Evolutionary conservation across 768 basidiomycete species (phyloP), one percentile per base, ranked within the genome.

Genomic region (Suillus ampliporus): DNA sequence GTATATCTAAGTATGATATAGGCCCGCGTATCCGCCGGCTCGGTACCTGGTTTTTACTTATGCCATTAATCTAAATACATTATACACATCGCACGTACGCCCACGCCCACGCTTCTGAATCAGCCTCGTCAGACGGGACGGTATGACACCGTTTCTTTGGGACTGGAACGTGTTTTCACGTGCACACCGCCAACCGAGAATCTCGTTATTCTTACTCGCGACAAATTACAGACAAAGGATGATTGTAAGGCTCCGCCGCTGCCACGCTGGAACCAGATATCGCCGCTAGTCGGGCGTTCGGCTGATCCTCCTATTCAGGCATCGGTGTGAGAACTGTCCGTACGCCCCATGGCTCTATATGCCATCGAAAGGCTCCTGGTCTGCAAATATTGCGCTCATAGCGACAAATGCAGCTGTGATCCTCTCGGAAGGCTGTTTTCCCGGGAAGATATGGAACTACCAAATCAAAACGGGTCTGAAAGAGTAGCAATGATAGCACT

Each of bases 401-500:
- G 74, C 69, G 0, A 51, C 56, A 2, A 61, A 60, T 31, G 65
- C 72, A 19, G 0, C 54, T 52, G 1, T 26, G 14, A 37, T 21
- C 38, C 44, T 52, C 17, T 62, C 52, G 11, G 75, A 73, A 6
- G 73, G 73, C 48, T 62, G 47, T 13, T 63, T 73, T 23, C 23
- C n/a, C 0, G 69, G 71, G 50, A 73, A 73, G 37, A 73, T 65
- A 73, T 75, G 21, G 13, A 41, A 23, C 14, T 58, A 51, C n/a
- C n/a, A n/a, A n/a, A n/a, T n/a, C n/a, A n/a, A n/a, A n/a, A n/a
- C n/a, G n/a, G n/a, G n/a, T n/a, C n/a, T n/a, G n/a, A n/a, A n/a
- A n/a, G n/a, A n/a, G n/a, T n/a, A n/a, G n/a, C n/a, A n/a, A 92
- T 5, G 91, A 84, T 4, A 89, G 89, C 11, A 90, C 81, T 74